A percentile compares a stretch with the other conserved stretches of the same genome.
Evolutionary conservation across 2,329 filamentous ascomycete genomes (phyloP).

Genomic region (Cryphonectria japonica): DNA sequence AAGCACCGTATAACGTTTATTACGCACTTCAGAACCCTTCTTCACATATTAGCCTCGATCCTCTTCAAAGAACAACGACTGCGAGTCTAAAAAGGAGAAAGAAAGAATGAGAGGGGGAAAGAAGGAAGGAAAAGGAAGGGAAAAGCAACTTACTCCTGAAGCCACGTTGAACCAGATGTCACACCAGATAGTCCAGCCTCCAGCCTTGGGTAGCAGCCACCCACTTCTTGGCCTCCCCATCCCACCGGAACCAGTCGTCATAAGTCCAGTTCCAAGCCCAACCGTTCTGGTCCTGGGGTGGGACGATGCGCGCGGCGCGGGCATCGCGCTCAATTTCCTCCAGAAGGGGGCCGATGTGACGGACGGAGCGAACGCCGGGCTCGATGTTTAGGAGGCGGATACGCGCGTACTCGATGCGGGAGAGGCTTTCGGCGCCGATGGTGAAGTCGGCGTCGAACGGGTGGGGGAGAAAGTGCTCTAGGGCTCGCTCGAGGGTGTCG

Average conservation of each 20-base stretch:
- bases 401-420: slow-evolving; percentile 1
- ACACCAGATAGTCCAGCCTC: slow-evolving; percentile 13
- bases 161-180: background rate
- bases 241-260: slow-evolving; percentile 25
- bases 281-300: slow-evolving; percentile 14
- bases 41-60: background rate
- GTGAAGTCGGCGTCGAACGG: background rate
- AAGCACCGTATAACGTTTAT: no score
- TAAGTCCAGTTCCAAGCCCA: slow-evolving; percentile 21
- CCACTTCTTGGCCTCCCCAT: slow-evolving; percentile 1
- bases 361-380: slow-evolving; percentile 8
- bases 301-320: slow-evolving; percentile 15
- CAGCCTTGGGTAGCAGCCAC: slow-evolving; percentile 4
- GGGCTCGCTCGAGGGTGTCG: slow-evolving; percentile 9
- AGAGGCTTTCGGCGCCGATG: background rate
- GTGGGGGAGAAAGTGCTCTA: slow-evolving; percentile 16
- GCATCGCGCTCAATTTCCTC: slow-evolving; percentile 13
- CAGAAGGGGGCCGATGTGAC: slow-evolving; percentile 13
- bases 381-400: slow-evolving; percentile 6
- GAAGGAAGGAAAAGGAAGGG: no score
- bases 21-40: background rate
- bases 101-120: background rate
- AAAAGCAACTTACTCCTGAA: background rate
- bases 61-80: background rate
- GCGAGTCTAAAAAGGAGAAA: background rate